Base-by-base conservation (phyloP, 768 basidiomycete genomes). In the Cystobasidium tubakii region DNA sequence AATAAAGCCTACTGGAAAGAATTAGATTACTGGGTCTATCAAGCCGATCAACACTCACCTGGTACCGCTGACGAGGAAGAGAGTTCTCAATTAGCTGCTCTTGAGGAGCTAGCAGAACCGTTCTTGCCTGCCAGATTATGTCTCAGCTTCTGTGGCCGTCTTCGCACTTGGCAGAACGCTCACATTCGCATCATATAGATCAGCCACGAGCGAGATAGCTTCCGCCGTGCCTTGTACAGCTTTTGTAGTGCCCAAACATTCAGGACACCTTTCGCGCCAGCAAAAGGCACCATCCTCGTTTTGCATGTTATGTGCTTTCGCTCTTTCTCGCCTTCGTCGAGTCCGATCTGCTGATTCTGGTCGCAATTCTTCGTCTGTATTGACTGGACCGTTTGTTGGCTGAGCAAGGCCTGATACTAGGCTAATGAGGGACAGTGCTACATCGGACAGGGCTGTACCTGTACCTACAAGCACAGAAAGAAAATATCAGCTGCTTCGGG, bases 281-380 rank as follows among this genome's bases (percentile, higher is more conserved):
- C 90, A 91, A 89, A 91, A 90, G 1, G 89, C 90, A 0, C 89
- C 88, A 29, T 89, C 86, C 10, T 84, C 83, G 75, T 91, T 92
- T 67, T 87, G 77, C 63, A 88, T 55, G 21, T 62, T 36, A 39
- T 71, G 54, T 4, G 55, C 50, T 55, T 60, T 55, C 7, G 69
- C 69, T n/a, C 53, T 21, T 25, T 57, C 29, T 7, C 69, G 53
- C 23, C 33, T 34, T n/a, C 69, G 9, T 29, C 66, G 2, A 3
- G 66, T 67, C n/a, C 27, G 27, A 36, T 67, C 46, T 23, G 46
- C 23, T 23, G 66, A 53, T 36, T 67, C 66, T 1, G 15, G 62
- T 25, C 13, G 25, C 53, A 10, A 7, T 10, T 29, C 29, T 4
- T 67, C 74, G 10, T n/a, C 62, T 0, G 9, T n/a, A 6, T 19